These are phyloP conservation scores for Phytophthora fragariae DNA, from an alignment of 352 stramenopile genomes.

Conservation along the genomic window DNA sequence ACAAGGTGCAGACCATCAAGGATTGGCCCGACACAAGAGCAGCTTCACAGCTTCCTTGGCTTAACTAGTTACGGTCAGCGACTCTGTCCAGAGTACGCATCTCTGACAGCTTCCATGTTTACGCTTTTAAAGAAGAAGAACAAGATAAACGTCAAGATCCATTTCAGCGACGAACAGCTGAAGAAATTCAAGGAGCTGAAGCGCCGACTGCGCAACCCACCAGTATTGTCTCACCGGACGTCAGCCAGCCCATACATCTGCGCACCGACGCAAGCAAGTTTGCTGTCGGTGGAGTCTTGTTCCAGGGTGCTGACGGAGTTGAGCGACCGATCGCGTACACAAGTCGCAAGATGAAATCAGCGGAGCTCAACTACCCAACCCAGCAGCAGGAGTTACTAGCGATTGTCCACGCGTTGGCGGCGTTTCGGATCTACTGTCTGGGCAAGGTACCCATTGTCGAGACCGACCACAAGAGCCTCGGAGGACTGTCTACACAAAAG, in stretches of 20 bases:
- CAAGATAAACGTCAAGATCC: conserved; percentile 10
- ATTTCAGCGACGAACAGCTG: conserved; percentile 6
- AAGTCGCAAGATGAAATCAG: conserved; percentile 30
- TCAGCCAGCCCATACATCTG: conserved; percentile 5
- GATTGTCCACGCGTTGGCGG: conserved; percentile 2
- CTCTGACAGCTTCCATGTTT: not conserved
- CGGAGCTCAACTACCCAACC: conserved; percentile 25
- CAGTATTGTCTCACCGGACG: conserved; percentile 7
- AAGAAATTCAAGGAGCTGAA: conserved; percentile 15
- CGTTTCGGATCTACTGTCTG: conserved; percentile 5
- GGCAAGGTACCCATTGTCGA: conserved; percentile 9
- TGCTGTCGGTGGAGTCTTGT: conserved; percentile 7
- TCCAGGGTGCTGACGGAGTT: conserved; percentile 8
- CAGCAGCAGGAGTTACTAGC: conserved; percentile 18
- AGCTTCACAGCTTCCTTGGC: conserved; percentile 13
- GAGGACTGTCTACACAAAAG: conserved; percentile 15
- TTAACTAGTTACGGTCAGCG: conserved; percentile 2
- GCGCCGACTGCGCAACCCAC: not conserved
- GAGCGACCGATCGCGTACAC: conserved; percentile 17
- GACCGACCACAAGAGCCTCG: conserved; percentile 23
- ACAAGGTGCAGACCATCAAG: conserved; percentile 21
- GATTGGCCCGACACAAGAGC: conserved; percentile 8
- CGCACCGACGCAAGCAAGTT: conserved; percentile 21
- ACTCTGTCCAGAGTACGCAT: conserved; percentile 12
- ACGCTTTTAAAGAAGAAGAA: conserved; percentile 1